Percentiles rank a stretch among this genome's conserved stretches.
Evolutionary conservation across 1,284 basidiomycete species (phyloP).

Genomic region (Fomitiporia mediterranea): DNA sequence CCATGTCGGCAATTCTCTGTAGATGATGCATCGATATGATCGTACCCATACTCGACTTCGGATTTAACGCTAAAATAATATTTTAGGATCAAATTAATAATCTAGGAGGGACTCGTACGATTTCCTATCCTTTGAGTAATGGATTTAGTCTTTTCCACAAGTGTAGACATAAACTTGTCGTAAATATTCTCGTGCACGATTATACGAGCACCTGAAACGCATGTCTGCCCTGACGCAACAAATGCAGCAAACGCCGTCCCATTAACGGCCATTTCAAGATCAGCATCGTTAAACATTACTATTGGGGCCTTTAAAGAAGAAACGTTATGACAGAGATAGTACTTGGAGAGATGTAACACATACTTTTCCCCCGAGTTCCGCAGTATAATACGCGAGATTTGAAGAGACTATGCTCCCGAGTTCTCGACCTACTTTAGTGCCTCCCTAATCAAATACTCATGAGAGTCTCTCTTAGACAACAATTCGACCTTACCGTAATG

Average conservation of each 20-base stretch:
- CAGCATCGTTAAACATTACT: conserved; percentile 72
- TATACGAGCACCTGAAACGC: conserved; percentile 73
- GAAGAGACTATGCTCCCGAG: conserved; percentile 66
- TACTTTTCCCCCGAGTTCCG: conserved; percentile 79
- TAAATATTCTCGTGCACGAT: conserved; percentile 67
- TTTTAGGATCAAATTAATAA: background rate
- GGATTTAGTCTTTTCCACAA: conserved; percentile 57
- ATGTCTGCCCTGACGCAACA: conserved; percentile 81
- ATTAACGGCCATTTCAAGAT: conserved; percentile 64
- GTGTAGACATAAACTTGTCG: conserved; percentile 55
- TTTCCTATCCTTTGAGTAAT: conserved; percentile 69
- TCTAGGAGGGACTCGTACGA: conserved; percentile 42
- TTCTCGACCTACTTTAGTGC: conserved; percentile 67
- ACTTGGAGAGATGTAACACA: conserved; percentile 9
- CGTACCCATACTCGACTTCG: conserved; percentile 67
- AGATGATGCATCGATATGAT: conserved; percentile 66
- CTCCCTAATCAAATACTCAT: conserved; percentile 47
- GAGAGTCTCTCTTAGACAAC: background rate
- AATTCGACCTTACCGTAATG: conserved; percentile 53
- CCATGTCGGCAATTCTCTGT: conserved; percentile 54
- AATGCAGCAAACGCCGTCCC: conserved; percentile 80
- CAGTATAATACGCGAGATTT: conserved; percentile 70
- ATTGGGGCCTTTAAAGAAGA: conserved; percentile 58
- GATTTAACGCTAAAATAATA: conserved; percentile 53
- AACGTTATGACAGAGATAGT: conserved; percentile 1